Conservation (phyloP, 2,329 filamentous ascomycete genomes). For the Phyllosticta citribraziliensis region DNA sequence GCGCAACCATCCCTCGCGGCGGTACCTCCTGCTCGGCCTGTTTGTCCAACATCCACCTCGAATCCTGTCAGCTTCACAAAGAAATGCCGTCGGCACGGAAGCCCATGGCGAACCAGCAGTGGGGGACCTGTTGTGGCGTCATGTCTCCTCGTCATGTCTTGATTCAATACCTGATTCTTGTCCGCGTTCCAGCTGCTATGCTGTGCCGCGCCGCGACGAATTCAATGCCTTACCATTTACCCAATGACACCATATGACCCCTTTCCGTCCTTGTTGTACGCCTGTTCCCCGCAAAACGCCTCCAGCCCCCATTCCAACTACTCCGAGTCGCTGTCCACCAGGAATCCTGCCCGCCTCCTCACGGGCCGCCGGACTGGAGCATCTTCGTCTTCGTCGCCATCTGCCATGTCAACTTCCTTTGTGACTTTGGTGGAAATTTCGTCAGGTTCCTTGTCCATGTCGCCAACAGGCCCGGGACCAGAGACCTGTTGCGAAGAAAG, state of each 20-base stretch:
- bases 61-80: not conserved
- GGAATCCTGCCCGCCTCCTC: conserved; percentile 33
- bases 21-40: not conserved
- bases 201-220: not conserved
- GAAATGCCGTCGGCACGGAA: not conserved
- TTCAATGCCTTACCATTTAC: not conserved
- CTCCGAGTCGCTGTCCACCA: conserved; percentile 37
- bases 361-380: conserved; percentile 24
- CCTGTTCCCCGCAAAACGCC: conserved; percentile 7
- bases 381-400: conserved; percentile 33
- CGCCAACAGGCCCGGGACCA: conserved; percentile 10
- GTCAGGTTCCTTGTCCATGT: conserved; percentile 11
- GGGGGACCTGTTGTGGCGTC: not conserved
- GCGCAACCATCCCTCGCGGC: not conserved
- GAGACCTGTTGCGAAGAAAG: conserved; percentile 27
- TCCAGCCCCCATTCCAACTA: conserved; percentile 11
- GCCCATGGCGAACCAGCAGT: not conserved
- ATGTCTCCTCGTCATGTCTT: not conserved
- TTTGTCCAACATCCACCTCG: not conserved
- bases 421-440: not conserved
- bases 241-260: not conserved
- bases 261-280: not conserved
- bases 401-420: conserved; percentile 21
- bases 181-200: not conserved
- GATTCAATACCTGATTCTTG: not conserved